Conservation (phyloP, 495 filamentous ascomycete genomes). For the Penicillium robsamsonii region DNA sequence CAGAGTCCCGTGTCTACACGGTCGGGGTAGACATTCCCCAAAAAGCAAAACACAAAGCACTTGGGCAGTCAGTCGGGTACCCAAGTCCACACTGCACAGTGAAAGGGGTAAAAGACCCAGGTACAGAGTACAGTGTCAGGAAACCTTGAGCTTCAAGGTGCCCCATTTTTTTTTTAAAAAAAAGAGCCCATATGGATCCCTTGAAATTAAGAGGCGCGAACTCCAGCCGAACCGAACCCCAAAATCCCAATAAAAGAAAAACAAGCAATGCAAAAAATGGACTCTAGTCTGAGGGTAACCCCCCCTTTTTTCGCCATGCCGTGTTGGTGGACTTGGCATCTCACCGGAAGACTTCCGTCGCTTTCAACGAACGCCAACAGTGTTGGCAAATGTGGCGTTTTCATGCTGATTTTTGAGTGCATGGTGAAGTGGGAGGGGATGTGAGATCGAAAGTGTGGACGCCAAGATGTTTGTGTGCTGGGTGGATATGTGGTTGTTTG, state of each 20-base stretch:
- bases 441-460: neutral
- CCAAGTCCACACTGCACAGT: neutral
- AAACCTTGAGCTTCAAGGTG: neutral
- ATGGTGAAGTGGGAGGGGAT: neutral
- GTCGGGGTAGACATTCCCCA: neutral
- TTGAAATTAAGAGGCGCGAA: conserved; percentile 13
- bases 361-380: conserved; percentile 1
- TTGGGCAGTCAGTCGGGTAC: conserved; percentile 13
- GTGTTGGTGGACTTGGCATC: conserved; percentile 22
- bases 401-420: conserved; percentile 6
- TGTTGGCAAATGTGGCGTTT: conserved; percentile 12
- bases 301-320: conserved; percentile 23
- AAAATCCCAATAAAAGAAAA: conserved; percentile 8
- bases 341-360: conserved; percentile 19
- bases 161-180: neutral
- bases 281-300: conserved; percentile 12
- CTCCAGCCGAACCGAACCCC: neutral
- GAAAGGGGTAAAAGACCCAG: neutral
- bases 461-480: neutral
- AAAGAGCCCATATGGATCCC: conserved; percentile 13
- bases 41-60: neutral
- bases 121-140: neutral
- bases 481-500: neutral
- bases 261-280: conserved; percentile 15
- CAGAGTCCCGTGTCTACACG: neutral